These are phyloP conservation scores for Rhizopogon sp. DNA, from an alignment of 768 basidiomycete species.

Conservation along the genomic window DNA sequence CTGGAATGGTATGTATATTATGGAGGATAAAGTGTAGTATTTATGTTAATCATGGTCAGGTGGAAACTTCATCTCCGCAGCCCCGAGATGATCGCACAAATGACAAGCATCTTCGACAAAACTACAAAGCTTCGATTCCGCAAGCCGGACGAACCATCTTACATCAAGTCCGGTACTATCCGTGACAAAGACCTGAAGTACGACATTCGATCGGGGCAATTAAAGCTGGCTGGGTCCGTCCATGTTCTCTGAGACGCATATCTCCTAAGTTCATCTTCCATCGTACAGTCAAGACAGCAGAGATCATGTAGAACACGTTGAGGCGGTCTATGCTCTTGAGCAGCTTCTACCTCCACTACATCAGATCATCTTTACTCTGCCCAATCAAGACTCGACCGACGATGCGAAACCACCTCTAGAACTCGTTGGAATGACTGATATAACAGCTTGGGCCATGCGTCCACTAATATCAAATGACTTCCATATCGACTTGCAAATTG, in stretches of 20 bases:
- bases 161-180: conserved; percentile 32
- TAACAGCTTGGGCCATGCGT: no score
- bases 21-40: not conserved
- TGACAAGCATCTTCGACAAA: conserved; percentile 31
- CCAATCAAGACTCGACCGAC: no score
- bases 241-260: not conserved
- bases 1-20: conserved; percentile 31
- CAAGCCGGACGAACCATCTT: conserved; percentile 26
- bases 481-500: no score
- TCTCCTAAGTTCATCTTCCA: not conserved
- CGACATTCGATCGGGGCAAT: conserved; percentile 20
- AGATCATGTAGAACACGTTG: no score
- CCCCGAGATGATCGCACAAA: conserved; percentile 24
- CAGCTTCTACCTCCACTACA: no score
- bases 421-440: no score
- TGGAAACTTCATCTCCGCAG: conserved; percentile 33
- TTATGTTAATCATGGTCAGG: conserved; percentile 7
- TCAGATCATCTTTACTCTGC: no score
- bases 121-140: conserved; percentile 37
- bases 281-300: not conserved
- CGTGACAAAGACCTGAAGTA: conserved; percentile 28
- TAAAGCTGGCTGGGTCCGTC: not conserved
- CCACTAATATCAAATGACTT: no score
- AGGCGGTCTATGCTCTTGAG: no score
- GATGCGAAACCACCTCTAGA: no score